phyloP scores from a whole-genome alignment of 1,139 yeast genomes.

The Suhomyces chickasaworum region DNA sequence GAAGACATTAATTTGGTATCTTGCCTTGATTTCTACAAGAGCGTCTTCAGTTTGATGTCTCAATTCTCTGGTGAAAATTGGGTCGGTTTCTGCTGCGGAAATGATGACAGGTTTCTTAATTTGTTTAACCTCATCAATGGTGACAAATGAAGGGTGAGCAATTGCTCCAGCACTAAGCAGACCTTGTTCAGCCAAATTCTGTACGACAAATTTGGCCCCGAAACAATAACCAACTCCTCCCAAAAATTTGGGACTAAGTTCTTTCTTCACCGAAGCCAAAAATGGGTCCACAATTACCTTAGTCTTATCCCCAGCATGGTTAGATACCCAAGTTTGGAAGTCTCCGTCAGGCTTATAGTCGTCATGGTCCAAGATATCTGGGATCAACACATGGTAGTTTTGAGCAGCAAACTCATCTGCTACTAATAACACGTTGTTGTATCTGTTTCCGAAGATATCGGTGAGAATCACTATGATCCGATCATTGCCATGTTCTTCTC shows the following conservation, averaged over 20 bases:
- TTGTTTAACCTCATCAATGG: constrained; percentile 61
- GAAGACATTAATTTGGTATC: constrained; percentile 61
- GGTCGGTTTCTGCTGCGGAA: constrained; percentile 72
- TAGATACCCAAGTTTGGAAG: constrained; percentile 51
- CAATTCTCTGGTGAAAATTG: constrained; percentile 59
- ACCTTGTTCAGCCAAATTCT: constrained; percentile 52
- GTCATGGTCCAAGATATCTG: constrained; percentile 71
- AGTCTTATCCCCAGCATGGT: constrained; percentile 54
- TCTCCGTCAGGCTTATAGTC: constrained; percentile 32
- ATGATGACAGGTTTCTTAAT: constrained; percentile 63
- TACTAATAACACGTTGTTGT: constrained; percentile 56
- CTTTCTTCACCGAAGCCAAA: constrained; percentile 43
- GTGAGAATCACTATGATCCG: constrained; percentile 62
- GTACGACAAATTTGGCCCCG: constrained; percentile 73
- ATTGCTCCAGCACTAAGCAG: constrained; percentile 61
- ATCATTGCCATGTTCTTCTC: constrained; percentile 43
- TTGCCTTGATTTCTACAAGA: constrained; percentile 44
- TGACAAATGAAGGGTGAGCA: constrained; percentile 80
- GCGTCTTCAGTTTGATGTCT: constrained; percentile 62
- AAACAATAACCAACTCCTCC: constrained; percentile 79
- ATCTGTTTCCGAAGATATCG: constrained; percentile 67
- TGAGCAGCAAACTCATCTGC: constrained; percentile 69
- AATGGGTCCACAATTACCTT: constrained; percentile 43
- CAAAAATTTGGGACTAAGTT: constrained; percentile 51
- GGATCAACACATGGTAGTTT: constrained; percentile 66